phyloP scores from a whole-genome alignment of 78 protist genomes.

The Pirum gemmata region DNA sequence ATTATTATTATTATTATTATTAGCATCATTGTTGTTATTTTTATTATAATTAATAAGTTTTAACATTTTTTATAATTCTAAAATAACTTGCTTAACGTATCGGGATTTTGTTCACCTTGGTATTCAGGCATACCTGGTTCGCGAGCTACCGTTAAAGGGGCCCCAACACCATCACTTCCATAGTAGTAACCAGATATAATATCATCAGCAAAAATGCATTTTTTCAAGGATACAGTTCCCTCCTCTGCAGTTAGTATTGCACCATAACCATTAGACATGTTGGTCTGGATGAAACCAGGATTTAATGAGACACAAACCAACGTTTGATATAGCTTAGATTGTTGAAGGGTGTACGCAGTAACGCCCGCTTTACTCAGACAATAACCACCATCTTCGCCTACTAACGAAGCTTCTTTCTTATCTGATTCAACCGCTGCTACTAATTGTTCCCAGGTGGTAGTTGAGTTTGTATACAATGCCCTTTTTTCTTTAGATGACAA shows the following conservation, averaged over 20 bases:
- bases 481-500: neutral
- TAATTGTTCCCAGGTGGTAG: neutral
- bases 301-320: neutral
- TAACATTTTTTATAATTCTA: too few species aligned
- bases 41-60: too few species aligned
- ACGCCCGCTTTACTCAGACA: neutral
- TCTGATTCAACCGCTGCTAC: neutral
- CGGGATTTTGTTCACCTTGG: too few species aligned
- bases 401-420: neutral
- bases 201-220: neutral
- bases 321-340: neutral
- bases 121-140: too few species aligned
- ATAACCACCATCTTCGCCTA: neutral
- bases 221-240: neutral
- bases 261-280: neutral
- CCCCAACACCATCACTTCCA: neutral
- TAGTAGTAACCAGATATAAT: neutral
- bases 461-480: neutral
- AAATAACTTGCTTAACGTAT: too few species aligned
- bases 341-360: neutral
- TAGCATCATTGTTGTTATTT: too few species aligned
- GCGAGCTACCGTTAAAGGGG: too few species aligned
- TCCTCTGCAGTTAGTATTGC: neutral
- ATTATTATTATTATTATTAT: too few species aligned
- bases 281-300: neutral